Evolutionary conservation across 2,329 filamentous ascomycete genomes (phyloP), one percentile per base, ranked within the genome.

Genomic region (Cladosporium sp.): DNA sequence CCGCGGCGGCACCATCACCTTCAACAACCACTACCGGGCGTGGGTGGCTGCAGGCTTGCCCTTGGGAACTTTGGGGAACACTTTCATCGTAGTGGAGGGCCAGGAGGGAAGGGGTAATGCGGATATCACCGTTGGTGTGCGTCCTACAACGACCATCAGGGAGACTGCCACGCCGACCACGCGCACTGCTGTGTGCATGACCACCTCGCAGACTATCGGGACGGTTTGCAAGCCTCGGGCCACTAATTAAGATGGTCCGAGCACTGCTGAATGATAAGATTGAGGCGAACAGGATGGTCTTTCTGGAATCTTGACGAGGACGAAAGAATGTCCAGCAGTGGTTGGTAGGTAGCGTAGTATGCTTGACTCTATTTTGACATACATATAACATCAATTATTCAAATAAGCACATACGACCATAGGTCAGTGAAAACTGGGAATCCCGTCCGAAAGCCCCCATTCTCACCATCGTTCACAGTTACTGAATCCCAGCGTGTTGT

Each of bases 81-180:
- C 43, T 8, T 38, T 38, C 33, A 38, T 46, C 2, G 43, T 46
- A 4, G 32, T 45, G 12, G 42, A 45, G 20, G 42, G 42, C 12
- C 42, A 45, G 42, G 30, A 45, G 20, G 42, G 42, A 4, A 45
- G 7, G 18, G 42, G 42, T 1, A 45, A 45, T 18, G 42, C 42
- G 7, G 42, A 45, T n/a, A 36, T 45, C n/a, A 45, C 42, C 20
- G 42, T 45, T 36, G 42, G 42, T 11, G 42, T 45, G 13, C 15
- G 42, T 32, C 43, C 32, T 1, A 38, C 43, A 16, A 38, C 32
- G 15, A 38, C 22, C 13, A 46, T 38, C 22, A 46, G 22, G 22
- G 32, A 38, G 32, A 46, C 43, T 13, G 32, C 32, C 5, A 38
- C 43, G 12, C 32, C 32, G 22, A 46, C 43, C 7, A 46, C 43